Conservation (phyloP, 495 filamentous ascomycete species). For the Usnea hakonensis region DNA sequence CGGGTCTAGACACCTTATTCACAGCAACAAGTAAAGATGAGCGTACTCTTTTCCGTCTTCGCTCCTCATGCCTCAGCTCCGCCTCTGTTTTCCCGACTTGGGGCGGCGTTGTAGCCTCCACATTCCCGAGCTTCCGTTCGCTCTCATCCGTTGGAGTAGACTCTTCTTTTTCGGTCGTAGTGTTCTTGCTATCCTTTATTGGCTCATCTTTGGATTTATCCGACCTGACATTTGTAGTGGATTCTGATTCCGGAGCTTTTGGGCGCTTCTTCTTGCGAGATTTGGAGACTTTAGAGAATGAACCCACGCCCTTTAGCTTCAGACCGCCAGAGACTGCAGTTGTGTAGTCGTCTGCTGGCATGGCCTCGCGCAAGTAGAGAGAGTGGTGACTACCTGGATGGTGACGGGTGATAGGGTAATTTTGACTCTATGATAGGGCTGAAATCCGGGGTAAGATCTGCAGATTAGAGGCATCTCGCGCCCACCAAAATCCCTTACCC, state of each 20-base stretch:
- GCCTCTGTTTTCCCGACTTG: slow-evolving; percentile 67
- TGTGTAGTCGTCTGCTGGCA: slow-evolving; percentile 64
- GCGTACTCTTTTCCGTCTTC: slow-evolving; percentile 68
- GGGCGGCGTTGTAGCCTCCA: slow-evolving; percentile 16
- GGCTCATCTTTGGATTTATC: background rate
- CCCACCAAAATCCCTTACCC: background rate
- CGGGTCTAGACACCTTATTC: slow-evolving; percentile 1
- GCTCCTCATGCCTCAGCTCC: slow-evolving; percentile 72
- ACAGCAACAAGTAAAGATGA: slow-evolving; percentile 9
- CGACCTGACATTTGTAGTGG: slow-evolving; percentile 2
- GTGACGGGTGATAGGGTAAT: background rate
- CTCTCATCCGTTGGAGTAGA: slow-evolving; percentile 24
- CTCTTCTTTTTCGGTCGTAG: slow-evolving; percentile 24
- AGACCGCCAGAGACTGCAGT: slow-evolving; percentile 58
- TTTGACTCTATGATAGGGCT: slow-evolving; percentile 9
- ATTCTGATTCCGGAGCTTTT: slow-evolving; percentile 30
- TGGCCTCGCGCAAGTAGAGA: slow-evolving; percentile 24
- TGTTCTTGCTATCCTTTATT: background rate
- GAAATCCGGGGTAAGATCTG: slow-evolving; percentile 9
- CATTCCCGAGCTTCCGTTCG: slow-evolving; percentile 18
- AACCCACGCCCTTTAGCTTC: slow-evolving; percentile 69
- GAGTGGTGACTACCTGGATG: background rate
- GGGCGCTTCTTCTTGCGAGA: slow-evolving; percentile 53
- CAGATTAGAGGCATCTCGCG: background rate
- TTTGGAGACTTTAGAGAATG: slow-evolving; percentile 43